Evolutionary conservation across 352 stramenopile genomes (phyloP).

Genomic region (Phytopythium cucurbitacearum): DNA sequence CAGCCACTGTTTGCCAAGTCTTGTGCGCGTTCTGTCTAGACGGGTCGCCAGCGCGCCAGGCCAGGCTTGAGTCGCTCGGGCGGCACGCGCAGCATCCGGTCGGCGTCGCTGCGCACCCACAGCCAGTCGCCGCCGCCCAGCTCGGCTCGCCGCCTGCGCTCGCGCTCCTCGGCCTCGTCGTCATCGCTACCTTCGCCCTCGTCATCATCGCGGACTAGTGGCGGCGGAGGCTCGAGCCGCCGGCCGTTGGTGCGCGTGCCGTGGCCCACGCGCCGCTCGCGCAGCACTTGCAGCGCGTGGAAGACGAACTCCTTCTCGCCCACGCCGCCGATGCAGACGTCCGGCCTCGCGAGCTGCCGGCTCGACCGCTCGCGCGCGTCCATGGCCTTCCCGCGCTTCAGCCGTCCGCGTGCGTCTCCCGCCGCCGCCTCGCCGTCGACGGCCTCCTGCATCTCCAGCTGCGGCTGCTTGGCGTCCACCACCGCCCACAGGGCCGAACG

Average conservation of each 20-base stretch:
- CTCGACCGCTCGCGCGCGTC: background rate
- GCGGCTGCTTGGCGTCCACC: conserved; percentile 28
- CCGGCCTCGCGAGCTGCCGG: background rate
- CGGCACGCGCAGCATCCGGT: conserved; percentile 4
- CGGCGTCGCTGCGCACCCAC: too few species aligned
- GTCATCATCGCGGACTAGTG: conserved; percentile 7
- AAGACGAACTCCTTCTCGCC: conserved; percentile 65
- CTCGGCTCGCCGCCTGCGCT: background rate
- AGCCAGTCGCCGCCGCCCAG: conserved; percentile 6
- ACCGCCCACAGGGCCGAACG: conserved; percentile 25
- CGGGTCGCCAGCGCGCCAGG: conserved; percentile 1
- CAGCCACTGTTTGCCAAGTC: too few species aligned
- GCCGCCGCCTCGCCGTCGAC: conserved; percentile 3
- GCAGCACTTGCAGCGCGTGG: conserved; percentile 41
- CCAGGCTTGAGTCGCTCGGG: conserved; percentile 37
- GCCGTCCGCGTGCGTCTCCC: background rate
- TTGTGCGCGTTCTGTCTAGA: too few species aligned
- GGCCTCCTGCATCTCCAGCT: conserved; percentile 7
- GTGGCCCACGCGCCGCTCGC: conserved; percentile 28
- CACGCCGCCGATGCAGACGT: conserved; percentile 30
- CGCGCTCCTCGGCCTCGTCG: background rate
- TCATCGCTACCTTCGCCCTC: background rate
- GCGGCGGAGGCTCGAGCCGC: conserved; percentile 3
- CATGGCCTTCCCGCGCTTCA: too few species aligned
- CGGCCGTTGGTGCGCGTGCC: conserved; percentile 53